These are phyloP conservation scores for Bolboschoenus planiculmis DNA, from an alignment of 176 grass and related monocot species.

Conservation along the genomic window DNA sequence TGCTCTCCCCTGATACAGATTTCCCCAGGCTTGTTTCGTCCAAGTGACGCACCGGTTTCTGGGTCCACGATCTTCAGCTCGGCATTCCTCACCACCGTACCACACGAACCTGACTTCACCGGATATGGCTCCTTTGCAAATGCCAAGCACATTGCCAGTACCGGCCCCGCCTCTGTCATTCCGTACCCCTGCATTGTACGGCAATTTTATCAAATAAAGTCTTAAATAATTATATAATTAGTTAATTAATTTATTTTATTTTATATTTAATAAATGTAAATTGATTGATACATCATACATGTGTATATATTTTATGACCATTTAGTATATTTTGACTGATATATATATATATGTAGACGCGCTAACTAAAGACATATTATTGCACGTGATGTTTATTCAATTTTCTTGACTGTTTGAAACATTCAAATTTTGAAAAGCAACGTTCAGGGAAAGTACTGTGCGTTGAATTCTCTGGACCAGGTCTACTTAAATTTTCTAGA, in stretches of 20 bases:
- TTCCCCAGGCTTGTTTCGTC: conserved; percentile 58
- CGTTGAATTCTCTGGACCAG: not conserved
- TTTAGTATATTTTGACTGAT: not conserved
- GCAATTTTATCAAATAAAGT: not conserved
- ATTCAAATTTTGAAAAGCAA: not conserved
- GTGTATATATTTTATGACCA: not conserved
- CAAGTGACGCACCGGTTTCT: conserved; percentile 43
- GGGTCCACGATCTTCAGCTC: conserved; percentile 79
- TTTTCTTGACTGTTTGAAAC: not conserved
- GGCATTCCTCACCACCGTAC: conserved; percentile 82
- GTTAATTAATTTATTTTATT: not conserved
- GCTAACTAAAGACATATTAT: not conserved
- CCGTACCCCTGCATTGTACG: conserved; percentile 60
- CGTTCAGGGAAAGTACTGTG: not conserved
- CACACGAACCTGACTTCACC: conserved; percentile 87
- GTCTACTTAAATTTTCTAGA: not conserved
- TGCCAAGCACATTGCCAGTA: conserved; percentile 88
- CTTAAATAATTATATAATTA: not conserved
- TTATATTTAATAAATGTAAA: not conserved
- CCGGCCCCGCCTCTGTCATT: conserved; percentile 91
- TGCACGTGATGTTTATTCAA: not conserved
- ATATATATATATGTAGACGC: not conserved
- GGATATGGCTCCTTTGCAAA: conserved; percentile 72
- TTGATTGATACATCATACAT: not conserved
- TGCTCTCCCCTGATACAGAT: conserved; percentile 92